Base-by-base conservation (phyloP, 441 rosid species). In the Melastoma candidum region DNA sequence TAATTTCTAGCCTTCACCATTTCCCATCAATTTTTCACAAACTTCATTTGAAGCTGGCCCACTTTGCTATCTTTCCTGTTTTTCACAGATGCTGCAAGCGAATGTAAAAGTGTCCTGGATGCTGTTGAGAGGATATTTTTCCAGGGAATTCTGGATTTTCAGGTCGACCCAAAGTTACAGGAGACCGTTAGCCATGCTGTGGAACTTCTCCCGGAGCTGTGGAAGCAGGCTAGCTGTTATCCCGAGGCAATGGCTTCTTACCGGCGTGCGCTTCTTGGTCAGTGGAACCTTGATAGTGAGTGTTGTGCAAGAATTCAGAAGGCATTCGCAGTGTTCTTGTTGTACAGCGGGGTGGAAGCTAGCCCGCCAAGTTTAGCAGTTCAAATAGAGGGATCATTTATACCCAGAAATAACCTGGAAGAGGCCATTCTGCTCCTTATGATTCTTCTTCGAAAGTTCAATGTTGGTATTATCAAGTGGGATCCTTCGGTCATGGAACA, bases 341-440 rank as follows among this genome's bases (percentile, higher is more conserved):
- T 90, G 76, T 77, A 90, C 61, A 77, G 90, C 57, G 98, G 93
- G 66, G 86, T 83, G 46, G 93, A 85, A 67, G 95, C 93, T 24
- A 70, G 74, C 49, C 82, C 96, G 0, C 95, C 89, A 22, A 90
- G 88, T 69, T 74, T 90, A 61, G 83, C 79, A 51, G 72, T 75
- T 57, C 96, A 87, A 69, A 53, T 75, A 9, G 93, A 90, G 12
- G 90, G 95, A 57, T 77, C 95, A 0, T 87, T 71, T 70, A 69
- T 85, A 36, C 96, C 98, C 8, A 85, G 79, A 65, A 80, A 83
- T 66, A 86, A 90, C 74, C 60, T 90, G 63, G 98, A 90, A 75
- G 96, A 90, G 77, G 90, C 95, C 45, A 72, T 90, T 71, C 80
- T 90, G 56, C 90, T 90, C 66, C 76, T 90, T 58, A 74, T 90